Evolutionary conservation across 139 green algal species (phyloP).

Genomic region (Chlamydomonas applanata): DNA sequence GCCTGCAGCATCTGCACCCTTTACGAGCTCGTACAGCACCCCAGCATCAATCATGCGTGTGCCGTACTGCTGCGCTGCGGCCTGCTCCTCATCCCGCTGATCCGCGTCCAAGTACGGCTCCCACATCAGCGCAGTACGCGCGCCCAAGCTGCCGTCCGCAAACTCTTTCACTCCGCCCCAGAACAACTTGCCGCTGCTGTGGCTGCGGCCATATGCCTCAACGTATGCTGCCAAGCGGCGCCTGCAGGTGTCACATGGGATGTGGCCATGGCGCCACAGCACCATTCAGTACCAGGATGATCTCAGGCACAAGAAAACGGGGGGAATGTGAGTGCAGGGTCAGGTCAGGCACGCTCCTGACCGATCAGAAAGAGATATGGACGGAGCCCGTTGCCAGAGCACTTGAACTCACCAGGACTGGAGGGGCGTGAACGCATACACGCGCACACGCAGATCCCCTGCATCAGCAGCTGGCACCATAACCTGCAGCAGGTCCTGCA

Average conservation of each 20-base stretch:
- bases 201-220: conserved; percentile 25
- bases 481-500: conserved; percentile 54
- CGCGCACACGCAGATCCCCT: conserved; percentile 32
- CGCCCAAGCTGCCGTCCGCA: conserved; percentile 68
- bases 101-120: conserved; percentile 48
- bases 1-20: background rate
- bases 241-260: conserved; percentile 19
- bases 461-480: conserved; percentile 44
- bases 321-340: too few relatives aligned
- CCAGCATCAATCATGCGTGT: conserved; percentile 12
- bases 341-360: too few relatives aligned
- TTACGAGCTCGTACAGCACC: conserved; percentile 10
- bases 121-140: conserved; percentile 64
- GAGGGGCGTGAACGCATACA: conserved; percentile 1
- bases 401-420: conserved; percentile 5
- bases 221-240: conserved; percentile 32
- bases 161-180: conserved; percentile 78
- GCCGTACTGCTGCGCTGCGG: conserved; percentile 6
- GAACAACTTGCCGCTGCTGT: conserved; percentile 47
- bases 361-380: too few relatives aligned
- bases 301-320: too few relatives aligned
- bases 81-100: too few relatives aligned
- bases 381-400: too few relatives aligned
- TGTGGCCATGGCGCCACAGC: too few relatives aligned
- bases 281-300: too few relatives aligned